Percentiles rank a stretch among this genome's conserved stretches.
Conservation (phyloP, 768 basidiomycete species). For the Lyophyllum semitale region DNA sequence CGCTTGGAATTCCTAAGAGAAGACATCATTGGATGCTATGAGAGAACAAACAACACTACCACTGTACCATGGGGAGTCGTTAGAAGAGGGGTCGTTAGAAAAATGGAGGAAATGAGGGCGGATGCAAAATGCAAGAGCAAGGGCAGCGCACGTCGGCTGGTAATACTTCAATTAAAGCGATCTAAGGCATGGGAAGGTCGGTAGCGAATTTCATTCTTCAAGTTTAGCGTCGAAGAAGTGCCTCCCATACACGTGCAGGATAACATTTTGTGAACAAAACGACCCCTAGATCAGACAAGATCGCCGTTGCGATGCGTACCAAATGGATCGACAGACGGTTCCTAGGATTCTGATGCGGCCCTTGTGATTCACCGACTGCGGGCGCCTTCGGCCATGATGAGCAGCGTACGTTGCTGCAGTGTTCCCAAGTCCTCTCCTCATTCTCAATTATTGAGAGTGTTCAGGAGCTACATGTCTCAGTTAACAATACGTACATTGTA, state of each 20-base stretch:
- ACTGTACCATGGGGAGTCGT: too few species aligned
- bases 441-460: too few species aligned
- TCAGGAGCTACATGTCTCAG: too few species aligned
- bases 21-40: too few species aligned
- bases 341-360: slow-evolving; percentile 14
- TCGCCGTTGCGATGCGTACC: slow-evolving; percentile 1
- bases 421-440: too few species aligned
- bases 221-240: slow-evolving; percentile 1
- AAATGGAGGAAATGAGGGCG: background rate
- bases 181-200: slow-evolving; percentile 2
- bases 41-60: too few species aligned
- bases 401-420: too few species aligned
- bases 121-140: background rate
- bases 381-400: too few species aligned
- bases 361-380: background rate
- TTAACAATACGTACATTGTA: too few species aligned
- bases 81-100: too few species aligned
- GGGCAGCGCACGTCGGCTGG: background rate
- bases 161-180: slow-evolving; percentile 5
- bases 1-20: too few species aligned
- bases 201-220: background rate
- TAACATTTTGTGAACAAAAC: background rate
- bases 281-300: slow-evolving; percentile 16
- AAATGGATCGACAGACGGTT: slow-evolving; percentile 5
- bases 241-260: slow-evolving; percentile 1